phyloP scores from a whole-genome alignment of 306 rosid species.

The Geum urbanum region DNA sequence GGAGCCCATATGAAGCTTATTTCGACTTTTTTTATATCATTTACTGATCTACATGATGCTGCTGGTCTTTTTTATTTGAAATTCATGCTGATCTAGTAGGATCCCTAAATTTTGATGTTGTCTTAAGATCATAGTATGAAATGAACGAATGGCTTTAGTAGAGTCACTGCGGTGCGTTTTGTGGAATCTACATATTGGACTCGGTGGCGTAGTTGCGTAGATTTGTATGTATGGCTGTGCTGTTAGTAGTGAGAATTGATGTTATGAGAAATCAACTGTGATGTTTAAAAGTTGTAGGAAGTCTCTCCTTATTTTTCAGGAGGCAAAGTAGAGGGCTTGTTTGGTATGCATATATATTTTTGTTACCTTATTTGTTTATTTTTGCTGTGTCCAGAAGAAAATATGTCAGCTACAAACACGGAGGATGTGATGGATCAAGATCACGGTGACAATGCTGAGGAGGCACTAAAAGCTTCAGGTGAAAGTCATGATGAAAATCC shows the following conservation, averaged over 20 bases:
- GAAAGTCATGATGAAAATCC: slow-evolving; percentile 32
- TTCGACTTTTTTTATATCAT: neutral
- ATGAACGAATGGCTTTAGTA: neutral
- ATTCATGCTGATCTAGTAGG: neutral
- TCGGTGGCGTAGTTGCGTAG: neutral
- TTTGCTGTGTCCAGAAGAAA: slow-evolving; percentile 23
- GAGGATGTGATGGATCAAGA: slow-evolving; percentile 55
- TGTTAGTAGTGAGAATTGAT: neutral
- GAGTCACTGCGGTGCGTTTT: neutral
- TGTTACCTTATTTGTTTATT: slow-evolving; percentile 12
- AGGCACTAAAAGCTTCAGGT: slow-evolving; percentile 36
- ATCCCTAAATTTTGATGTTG: slow-evolving; percentile 1
- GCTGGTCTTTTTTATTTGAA: too few species aligned
- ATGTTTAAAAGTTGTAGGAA: neutral
- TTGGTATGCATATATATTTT: slow-evolving; percentile 9
- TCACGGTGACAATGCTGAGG: slow-evolving; percentile 38
- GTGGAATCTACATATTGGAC: neutral
- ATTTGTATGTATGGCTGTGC: neutral
- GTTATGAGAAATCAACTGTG: neutral
- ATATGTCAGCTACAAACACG: slow-evolving; percentile 52
- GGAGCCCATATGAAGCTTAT: neutral
- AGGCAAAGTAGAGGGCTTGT: neutral
- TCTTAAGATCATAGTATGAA: neutral
- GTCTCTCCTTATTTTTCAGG: neutral
- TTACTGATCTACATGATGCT: neutral